Evolutionary conservation across 1,284 basidiomycete genomes (phyloP).

Genomic region (Fistulinella staudtii): DNA sequence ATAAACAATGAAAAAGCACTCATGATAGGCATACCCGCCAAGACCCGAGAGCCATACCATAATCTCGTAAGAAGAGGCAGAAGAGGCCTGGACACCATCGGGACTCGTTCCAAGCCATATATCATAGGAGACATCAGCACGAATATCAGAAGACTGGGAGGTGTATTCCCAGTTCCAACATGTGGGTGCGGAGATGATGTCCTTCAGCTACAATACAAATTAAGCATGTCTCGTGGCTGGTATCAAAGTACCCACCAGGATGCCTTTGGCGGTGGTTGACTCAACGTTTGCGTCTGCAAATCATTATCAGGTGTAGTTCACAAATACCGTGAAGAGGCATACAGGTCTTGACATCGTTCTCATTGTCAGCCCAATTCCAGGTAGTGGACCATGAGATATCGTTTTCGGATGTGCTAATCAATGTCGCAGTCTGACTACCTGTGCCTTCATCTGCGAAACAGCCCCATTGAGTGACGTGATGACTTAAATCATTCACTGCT

Average conservation of each 20-base stretch:
- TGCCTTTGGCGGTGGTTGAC: constrained; percentile 17
- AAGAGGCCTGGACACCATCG: constrained; percentile 44
- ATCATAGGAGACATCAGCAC: constrained; percentile 59
- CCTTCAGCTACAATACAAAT: constrained; percentile 34
- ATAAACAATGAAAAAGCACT: background rate
- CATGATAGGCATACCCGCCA: constrained; percentile 42
- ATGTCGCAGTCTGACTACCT: constrained; percentile 48
- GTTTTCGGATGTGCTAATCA: constrained; percentile 40
- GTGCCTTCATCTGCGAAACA: constrained; percentile 35
- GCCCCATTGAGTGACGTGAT: background rate
- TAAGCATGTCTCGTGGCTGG: background rate
- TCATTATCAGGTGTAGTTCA: background rate
- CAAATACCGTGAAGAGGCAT: background rate
- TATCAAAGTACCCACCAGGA: constrained; percentile 11
- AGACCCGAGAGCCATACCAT: constrained; percentile 62
- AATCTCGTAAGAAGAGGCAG: constrained; percentile 52
- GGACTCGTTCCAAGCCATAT: constrained; percentile 49
- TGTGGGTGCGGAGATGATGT: constrained; percentile 44
- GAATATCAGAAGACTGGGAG: constrained; percentile 41
- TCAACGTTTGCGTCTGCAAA: constrained; percentile 21
- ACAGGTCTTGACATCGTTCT: constrained; percentile 54
- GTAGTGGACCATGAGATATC: constrained; percentile 51
- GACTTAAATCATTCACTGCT: constrained; percentile 9
- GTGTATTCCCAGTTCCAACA: constrained; percentile 50
- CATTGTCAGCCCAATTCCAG: constrained; percentile 52